A percentile compares a stretch with the other conserved stretches of the same genome.
Evolutionary conservation across 192 early-diverging fungal genomes (phyloP).

Genomic region (Fimicolochytrium jonesii): DNA sequence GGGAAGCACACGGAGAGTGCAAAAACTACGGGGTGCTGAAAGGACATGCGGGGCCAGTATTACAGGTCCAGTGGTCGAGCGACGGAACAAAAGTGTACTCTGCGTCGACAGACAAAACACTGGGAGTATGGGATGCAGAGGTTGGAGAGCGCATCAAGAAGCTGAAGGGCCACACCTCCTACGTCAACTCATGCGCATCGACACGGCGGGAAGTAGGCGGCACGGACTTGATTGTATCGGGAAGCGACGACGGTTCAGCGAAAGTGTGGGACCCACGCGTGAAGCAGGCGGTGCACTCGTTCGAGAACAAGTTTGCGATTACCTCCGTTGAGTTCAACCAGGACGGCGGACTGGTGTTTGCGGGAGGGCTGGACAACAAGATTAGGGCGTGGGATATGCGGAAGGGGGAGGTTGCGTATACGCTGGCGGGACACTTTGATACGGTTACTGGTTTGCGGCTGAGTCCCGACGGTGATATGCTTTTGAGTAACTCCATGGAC

Average conservation of each 20-base stretch:
- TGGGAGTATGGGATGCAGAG: constrained; percentile 75
- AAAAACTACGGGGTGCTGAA: constrained; percentile 82
- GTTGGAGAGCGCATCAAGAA: constrained; percentile 80
- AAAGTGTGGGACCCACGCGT: constrained; percentile 49
- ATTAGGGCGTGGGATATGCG: constrained; percentile 90
- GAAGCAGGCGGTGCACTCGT: constrained; percentile 35
- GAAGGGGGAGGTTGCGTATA: constrained; percentile 57
- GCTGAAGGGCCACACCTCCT: constrained; percentile 71
- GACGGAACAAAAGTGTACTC: constrained; percentile 76
- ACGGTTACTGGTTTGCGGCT: constrained; percentile 82
- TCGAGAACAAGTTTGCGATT: constrained; percentile 50
- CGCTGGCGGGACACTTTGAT: constrained; percentile 79
- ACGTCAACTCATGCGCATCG: constrained; percentile 78
- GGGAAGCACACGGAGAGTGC: constrained; percentile 91
- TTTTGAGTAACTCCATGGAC: constrained; percentile 89
- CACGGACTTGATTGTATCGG: constrained; percentile 74
- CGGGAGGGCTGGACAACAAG: constrained; percentile 86
- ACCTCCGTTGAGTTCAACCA: constrained; percentile 73
- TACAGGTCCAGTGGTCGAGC: constrained; percentile 89
- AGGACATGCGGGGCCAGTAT: constrained; percentile 78
- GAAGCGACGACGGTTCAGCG: constrained; percentile 79
- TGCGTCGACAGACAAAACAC: constrained; percentile 71
- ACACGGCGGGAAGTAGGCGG: constrained; percentile 53
- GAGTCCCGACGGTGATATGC: constrained; percentile 76
- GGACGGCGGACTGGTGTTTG: constrained; percentile 74